These are phyloP conservation scores for Lachnellula cervina DNA, from an alignment of 2,329 filamentous ascomycete species.

Conservation along the genomic window DNA sequence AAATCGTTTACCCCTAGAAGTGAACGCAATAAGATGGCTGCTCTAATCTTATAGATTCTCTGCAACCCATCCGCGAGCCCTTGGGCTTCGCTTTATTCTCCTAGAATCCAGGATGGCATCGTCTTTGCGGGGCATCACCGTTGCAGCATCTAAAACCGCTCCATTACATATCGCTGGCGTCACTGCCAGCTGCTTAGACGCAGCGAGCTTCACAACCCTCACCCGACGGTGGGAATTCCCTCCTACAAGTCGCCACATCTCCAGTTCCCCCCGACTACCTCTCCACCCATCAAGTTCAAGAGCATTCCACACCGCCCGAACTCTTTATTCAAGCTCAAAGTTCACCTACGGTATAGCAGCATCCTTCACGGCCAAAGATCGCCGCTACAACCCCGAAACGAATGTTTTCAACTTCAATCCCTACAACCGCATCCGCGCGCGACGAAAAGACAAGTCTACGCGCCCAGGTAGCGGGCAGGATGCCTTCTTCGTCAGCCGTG, in stretches of 20 bases:
- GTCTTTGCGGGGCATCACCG: slow-evolving; percentile 15
- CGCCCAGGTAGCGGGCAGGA: slow-evolving; percentile 85
- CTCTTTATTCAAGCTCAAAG: slow-evolving; percentile 18
- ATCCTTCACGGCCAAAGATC: slow-evolving; percentile 70
- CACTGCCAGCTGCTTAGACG: background rate
- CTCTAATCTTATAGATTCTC: slow-evolving; percentile 1
- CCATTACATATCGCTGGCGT: background rate
- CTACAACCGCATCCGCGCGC: slow-evolving; percentile 53
- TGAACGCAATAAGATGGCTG: background rate
- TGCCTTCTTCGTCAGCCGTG: slow-evolving; percentile 83
- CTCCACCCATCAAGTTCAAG: background rate
- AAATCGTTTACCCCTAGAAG: no score
- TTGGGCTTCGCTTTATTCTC: slow-evolving; percentile 20
- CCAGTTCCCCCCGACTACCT: background rate
- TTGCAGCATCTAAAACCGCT: slow-evolving; percentile 13
- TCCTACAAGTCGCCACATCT: background rate
- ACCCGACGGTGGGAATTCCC: background rate
- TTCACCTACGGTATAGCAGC: slow-evolving; percentile 68
- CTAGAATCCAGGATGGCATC: slow-evolving; percentile 18
- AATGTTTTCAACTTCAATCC: slow-evolving; percentile 70
- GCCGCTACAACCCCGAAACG: slow-evolving; percentile 59
- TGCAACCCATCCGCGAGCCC: slow-evolving; percentile 17
- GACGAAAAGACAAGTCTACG: slow-evolving; percentile 50
- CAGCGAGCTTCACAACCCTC: background rate
- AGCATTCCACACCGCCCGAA: slow-evolving; percentile 20